Percentiles rank a stretch among this genome's conserved stretches.
Conservation (phyloP, 2,329 filamentous ascomycete species). For the Zarea fungicola region DNA sequence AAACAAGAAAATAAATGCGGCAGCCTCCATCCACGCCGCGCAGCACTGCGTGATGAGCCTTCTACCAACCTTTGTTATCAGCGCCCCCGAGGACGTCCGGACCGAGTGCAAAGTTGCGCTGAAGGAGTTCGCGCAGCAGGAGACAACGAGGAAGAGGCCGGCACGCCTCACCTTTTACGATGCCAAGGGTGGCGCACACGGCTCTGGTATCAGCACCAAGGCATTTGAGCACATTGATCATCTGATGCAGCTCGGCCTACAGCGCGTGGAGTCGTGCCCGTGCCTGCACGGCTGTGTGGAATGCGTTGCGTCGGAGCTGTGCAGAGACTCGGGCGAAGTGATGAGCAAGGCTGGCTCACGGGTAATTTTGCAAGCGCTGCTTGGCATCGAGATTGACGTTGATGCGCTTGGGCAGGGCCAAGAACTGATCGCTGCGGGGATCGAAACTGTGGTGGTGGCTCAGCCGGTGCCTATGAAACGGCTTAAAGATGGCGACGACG, state of each 20-base stretch:
- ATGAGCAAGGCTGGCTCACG: slow-evolving; percentile 88
- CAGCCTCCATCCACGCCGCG: slow-evolving; percentile 87
- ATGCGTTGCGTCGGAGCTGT: slow-evolving; percentile 80
- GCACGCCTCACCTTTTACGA: slow-evolving; percentile 92
- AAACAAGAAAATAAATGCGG: slow-evolving; percentile 68
- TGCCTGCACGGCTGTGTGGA: slow-evolving; percentile 82
- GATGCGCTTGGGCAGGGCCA: slow-evolving; percentile 82
- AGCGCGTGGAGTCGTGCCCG: slow-evolving; percentile 68
- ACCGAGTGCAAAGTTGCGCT: slow-evolving; percentile 88
- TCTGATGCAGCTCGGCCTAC: slow-evolving; percentile 69
- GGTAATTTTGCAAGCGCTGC: slow-evolving; percentile 71
- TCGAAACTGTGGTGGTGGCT: slow-evolving; percentile 79
- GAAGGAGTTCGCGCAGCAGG: slow-evolving; percentile 76
- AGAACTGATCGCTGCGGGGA: slow-evolving; percentile 63
- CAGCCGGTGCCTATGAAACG: slow-evolving; percentile 51
- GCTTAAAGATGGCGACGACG: slow-evolving; percentile 13
- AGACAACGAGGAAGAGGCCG: slow-evolving; percentile 71
- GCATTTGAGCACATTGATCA: slow-evolving; percentile 89
- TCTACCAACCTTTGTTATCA: slow-evolving; percentile 86
- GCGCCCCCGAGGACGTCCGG: slow-evolving; percentile 82
- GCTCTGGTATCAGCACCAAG: slow-evolving; percentile 83
- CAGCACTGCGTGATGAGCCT: slow-evolving; percentile 86
- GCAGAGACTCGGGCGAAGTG: slow-evolving; percentile 81
- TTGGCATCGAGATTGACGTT: slow-evolving; percentile 74
- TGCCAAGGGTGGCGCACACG: slow-evolving; percentile 78